phyloP scores from a whole-genome alignment of 768 basidiomycete species.

The Suillus ampliporus region DNA sequence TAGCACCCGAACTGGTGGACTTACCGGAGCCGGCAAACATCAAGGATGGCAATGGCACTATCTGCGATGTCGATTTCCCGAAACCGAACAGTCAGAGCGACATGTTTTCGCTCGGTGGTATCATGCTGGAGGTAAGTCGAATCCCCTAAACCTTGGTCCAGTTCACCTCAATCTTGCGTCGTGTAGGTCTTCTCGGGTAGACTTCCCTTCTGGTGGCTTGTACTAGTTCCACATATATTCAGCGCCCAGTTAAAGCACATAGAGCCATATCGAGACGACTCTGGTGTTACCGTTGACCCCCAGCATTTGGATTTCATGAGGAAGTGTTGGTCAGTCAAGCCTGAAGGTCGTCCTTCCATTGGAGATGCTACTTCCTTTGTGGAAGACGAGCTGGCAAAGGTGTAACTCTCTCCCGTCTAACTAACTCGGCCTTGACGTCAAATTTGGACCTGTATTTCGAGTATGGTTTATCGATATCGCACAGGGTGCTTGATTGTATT shows the following conservation, averaged over 20 bases:
- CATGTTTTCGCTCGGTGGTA: slow-evolving; percentile 3
- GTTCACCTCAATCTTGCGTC: background rate
- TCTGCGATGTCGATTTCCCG: background rate
- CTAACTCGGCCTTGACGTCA: background rate
- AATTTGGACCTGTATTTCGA: background rate
- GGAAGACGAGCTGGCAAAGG: background rate
- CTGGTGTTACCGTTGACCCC: background rate
- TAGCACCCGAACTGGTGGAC: background rate
- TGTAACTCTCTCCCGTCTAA: background rate
- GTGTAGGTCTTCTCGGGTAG: background rate
- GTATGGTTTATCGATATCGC: background rate
- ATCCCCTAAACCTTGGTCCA: background rate
- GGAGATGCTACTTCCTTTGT: slow-evolving; percentile 2
- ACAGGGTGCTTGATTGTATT: background rate
- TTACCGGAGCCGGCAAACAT: background rate
- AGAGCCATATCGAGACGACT: background rate
- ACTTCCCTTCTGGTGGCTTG: slow-evolving; percentile 3
- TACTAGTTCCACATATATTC: background rate
- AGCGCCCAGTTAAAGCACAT: background rate
- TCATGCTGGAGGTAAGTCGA: background rate
- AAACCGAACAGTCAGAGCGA: background rate
- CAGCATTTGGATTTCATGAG: slow-evolving; percentile 3
- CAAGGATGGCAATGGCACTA: too few relatives aligned
- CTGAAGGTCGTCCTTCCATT: background rate
- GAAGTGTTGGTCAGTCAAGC: background rate